Percentiles rank a stretch among this genome's conserved stretches.
These are phyloP conservation scores for Carpinus fangiana DNA, from an alignment of 306 rosid species.

Conservation along the genomic window DNA sequence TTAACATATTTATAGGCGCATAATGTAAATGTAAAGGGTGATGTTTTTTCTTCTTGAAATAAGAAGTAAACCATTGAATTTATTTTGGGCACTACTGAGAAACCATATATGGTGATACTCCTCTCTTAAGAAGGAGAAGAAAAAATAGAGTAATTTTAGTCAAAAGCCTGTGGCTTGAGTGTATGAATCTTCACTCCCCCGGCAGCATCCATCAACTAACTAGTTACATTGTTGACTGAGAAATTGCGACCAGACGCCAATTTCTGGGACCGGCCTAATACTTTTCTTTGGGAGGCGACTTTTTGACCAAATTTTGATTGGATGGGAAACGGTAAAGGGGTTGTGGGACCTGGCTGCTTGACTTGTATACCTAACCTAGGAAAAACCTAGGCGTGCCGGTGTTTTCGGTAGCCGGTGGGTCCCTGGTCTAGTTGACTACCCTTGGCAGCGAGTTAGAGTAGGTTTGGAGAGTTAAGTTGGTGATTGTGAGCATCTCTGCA, in stretches of 20 bases:
- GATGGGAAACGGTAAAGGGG: slow-evolving; percentile 19
- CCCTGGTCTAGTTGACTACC: neutral
- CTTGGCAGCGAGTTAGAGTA: neutral
- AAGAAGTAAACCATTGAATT: too few relatives aligned
- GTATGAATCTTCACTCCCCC: too few relatives aligned
- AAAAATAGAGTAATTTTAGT: too few relatives aligned
- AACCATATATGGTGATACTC: too few relatives aligned
- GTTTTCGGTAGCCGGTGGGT: slow-evolving; percentile 20
- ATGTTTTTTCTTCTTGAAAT: too few relatives aligned
- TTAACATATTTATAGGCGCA: too few relatives aligned
- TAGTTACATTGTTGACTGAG: neutral
- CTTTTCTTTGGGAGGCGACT: slow-evolving; percentile 5
- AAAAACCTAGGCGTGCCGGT: slow-evolving; percentile 18
- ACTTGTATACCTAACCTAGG: neutral
- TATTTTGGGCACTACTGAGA: too few relatives aligned
- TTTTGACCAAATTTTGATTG: slow-evolving; percentile 34
- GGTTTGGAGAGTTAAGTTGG: neutral
- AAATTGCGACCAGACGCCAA: slow-evolving; percentile 8
- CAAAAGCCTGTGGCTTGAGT: too few relatives aligned
- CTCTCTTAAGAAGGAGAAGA: too few relatives aligned
- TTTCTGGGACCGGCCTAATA: slow-evolving; percentile 12
- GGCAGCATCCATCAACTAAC: neutral
- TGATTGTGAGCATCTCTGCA: neutral
- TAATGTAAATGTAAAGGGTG: too few relatives aligned
- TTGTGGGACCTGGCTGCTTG: slow-evolving; percentile 12